phyloP scores from a whole-genome alignment of 2,329 filamentous ascomycete genomes.

The Xylariaceae sp. region DNA sequence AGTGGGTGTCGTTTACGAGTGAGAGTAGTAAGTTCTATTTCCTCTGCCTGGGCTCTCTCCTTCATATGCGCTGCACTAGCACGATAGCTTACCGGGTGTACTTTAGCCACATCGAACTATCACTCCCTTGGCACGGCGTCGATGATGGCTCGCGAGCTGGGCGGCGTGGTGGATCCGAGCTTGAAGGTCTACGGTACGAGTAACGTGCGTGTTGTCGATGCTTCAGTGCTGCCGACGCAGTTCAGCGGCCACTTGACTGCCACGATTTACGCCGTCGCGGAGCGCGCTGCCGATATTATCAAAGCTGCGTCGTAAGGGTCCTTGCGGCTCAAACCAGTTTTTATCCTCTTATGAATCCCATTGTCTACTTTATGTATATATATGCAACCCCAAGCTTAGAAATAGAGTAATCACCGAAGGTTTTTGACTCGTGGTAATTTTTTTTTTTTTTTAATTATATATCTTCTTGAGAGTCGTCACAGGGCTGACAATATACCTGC shows the following conservation, averaged over 20 bases:
- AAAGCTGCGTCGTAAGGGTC: slow-evolving; percentile 17
- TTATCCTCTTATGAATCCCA: no score
- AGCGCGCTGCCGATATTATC: slow-evolving; percentile 39
- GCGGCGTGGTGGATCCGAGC: slow-evolving; percentile 44
- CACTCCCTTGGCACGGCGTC: slow-evolving; percentile 46
- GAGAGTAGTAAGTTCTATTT: slow-evolving; percentile 8
- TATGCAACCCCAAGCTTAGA: no score
- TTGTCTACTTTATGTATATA: no score
- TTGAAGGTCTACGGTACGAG: slow-evolving; percentile 49
- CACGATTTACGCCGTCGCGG: slow-evolving; percentile 49
- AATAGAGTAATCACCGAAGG: no score
- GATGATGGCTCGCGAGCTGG: slow-evolving; percentile 47
- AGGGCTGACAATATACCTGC: no score
- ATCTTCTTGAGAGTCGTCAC: no score
- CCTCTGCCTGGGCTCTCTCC: not conserved
- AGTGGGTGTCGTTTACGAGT: slow-evolving; percentile 25
- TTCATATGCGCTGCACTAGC: not conserved
- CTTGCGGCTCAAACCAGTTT: no score
- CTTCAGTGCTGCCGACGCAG: slow-evolving; percentile 46
- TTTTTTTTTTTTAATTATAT: no score
- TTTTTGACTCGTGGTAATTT: no score
- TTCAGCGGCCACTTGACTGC: slow-evolving; percentile 47
- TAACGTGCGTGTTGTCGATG: slow-evolving; percentile 48
- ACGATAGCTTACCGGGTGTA: not conserved
- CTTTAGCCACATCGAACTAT: slow-evolving; percentile 32